A percentile compares a stretch with the other conserved stretches of the same genome.
These are phyloP conservation scores for Larix kaempferi DNA, from an alignment of 75 land plant genomes.

Conservation along the genomic window DNA sequence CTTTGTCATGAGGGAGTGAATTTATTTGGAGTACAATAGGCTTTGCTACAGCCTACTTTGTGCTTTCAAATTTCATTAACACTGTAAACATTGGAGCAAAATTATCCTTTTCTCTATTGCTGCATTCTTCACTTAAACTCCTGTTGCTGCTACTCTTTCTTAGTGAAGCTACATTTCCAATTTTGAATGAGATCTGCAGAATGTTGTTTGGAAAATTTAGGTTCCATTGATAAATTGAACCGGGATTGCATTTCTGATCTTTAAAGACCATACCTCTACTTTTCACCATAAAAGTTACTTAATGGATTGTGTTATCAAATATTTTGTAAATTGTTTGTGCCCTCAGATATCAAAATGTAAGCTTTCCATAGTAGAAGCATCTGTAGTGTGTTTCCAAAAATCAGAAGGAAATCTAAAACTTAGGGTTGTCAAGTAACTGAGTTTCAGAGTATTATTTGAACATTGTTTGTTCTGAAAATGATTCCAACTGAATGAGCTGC, in stretches of 20 bases:
- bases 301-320: not conserved
- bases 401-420: not conserved
- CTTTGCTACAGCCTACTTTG: too few species aligned
- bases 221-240: not conserved
- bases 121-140: too few species aligned
- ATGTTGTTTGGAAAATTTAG: too few species aligned
- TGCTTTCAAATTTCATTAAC: too few species aligned
- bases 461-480: not conserved
- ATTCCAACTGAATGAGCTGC: not conserved
- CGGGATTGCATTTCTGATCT: not conserved
- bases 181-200: too few species aligned
- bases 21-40: too few species aligned
- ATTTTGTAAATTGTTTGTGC: not conserved
- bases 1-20: too few species aligned
- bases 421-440: not conserved
- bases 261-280: not conserved
- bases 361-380: not conserved
- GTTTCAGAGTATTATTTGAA: not conserved
- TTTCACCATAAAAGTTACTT: not conserved
- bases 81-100: too few species aligned
- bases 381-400: not conserved
- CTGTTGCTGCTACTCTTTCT: too few species aligned
- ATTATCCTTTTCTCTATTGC: too few species aligned
- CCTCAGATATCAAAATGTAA: not conserved
- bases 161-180: too few species aligned